These are phyloP conservation scores for Trichophyton simii DNA, from an alignment of 2,329 filamentous ascomycete species.

Conservation along the genomic window DNA sequence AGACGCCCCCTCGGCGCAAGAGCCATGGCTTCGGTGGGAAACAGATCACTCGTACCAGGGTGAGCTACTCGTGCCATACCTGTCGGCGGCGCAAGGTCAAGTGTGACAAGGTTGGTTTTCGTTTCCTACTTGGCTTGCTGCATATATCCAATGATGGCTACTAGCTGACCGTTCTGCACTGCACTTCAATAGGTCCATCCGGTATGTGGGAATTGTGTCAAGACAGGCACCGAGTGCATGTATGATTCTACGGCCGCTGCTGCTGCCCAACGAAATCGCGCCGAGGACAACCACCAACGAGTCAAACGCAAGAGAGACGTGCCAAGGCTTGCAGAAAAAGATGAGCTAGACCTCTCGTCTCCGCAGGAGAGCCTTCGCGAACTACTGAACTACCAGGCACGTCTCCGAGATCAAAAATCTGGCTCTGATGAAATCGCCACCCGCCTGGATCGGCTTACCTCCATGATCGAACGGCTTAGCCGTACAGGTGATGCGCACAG, in stretches of 20 bases:
- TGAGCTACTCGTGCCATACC: conserved; percentile 36
- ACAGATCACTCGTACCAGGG: conserved; percentile 37
- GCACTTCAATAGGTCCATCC: conserved; percentile 27
- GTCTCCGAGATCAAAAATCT: conserved; percentile 16
- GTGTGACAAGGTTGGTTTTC: conserved; percentile 21
- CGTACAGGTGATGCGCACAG: conserved; percentile 20
- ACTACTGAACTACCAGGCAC: conserved; percentile 15
- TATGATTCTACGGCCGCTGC: conserved; percentile 23
- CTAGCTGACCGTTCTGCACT: background rate
- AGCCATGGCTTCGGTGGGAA: conserved; percentile 20
- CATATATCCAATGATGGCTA: conserved; percentile 1
- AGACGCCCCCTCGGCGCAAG: conserved; percentile 7
- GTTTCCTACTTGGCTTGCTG: background rate
- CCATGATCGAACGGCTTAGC: conserved; percentile 34
- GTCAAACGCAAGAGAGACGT: conserved; percentile 26
- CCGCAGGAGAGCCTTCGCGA: conserved; percentile 21
- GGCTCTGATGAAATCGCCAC: conserved; percentile 31
- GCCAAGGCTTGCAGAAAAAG: conserved; percentile 10
- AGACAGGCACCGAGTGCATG: conserved; percentile 31
- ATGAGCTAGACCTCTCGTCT: conserved; percentile 20
- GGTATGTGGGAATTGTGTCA: conserved; percentile 34
- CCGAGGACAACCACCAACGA: conserved; percentile 17
- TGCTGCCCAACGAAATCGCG: conserved; percentile 7
- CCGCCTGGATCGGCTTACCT: conserved; percentile 33
- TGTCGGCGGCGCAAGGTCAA: conserved; percentile 38